Base-by-base conservation (phyloP, 2,329 filamentous ascomycete species). In the Aspergillus costaricaensis region DNA sequence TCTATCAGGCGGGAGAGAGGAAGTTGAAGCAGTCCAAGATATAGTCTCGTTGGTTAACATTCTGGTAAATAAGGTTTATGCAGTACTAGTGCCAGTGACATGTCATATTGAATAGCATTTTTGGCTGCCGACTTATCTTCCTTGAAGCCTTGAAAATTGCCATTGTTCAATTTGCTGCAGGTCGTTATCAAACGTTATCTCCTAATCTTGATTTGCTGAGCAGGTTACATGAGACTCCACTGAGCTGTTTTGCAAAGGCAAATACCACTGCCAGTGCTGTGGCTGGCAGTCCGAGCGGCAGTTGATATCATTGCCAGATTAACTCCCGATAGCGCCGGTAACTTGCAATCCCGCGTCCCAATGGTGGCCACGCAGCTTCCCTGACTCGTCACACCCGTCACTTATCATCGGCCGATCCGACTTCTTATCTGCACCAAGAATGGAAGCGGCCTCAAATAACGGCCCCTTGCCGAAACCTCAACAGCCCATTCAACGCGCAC, bases 1-100 rank as follows among this genome's bases (percentile, higher is more conserved):
- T 89, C 51, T 91, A 86, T 55, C 68, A 74, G 43, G 64, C 67
- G 1, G 69, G 76, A 57, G 70, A 71, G 52, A 70, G 71, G 63
- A 71, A 71, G 57, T 64, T 77, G 47, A 61, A 58, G 4, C 32
- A 36, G 55, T 68, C 72, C 9, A 74, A 71, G 61, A 72, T 74
- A 19, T 73, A 60, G 62, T 23, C 10, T 1, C 1, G 19, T 43
- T 19, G 39, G n/a, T 12, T 43, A 19, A 4, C 10, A 19, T 19
- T 10, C 4, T 44, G 41, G 27, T 30, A 12, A 14, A 2, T 10
- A 21, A 3, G 2, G 41, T 44, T 19, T 44, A 23, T 14, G 15
- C 21, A 30, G 9, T 30, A 30, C 7, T 44, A 44, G 10, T 21
- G 5, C 8, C 21, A 19, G 19, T 23, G 41, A 44, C 19, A 23